Conservation (phyloP, 2,329 filamentous ascomycete genomes). For the Tolypocladium cylindrosporum region DNA sequence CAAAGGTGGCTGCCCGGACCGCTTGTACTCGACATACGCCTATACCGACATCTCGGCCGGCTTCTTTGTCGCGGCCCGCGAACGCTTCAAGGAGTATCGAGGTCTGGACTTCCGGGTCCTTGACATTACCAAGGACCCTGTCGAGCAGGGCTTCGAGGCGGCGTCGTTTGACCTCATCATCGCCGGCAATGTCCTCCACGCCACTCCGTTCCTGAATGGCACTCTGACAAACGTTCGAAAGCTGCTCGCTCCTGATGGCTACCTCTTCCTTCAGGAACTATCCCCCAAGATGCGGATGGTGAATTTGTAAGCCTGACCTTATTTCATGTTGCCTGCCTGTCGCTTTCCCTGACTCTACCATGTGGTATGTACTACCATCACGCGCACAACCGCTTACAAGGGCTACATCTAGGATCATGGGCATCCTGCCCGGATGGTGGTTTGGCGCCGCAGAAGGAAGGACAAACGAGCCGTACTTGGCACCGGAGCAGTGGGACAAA, state of each 20-base stretch:
- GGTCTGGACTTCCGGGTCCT: slow-evolving; percentile 11
- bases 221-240: not conserved
- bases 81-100: slow-evolving; percentile 6
- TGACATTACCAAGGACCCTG: slow-evolving; percentile 10
- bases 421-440: no score
- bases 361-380: no score
- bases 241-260: not conserved
- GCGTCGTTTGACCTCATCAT: slow-evolving; percentile 4
- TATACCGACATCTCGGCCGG: slow-evolving; percentile 13
- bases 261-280: not conserved
- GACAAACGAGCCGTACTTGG: no score
- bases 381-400: no score
- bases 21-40: slow-evolving; percentile 9
- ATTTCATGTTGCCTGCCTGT: no score
- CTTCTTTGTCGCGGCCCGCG: slow-evolving; percentile 11
- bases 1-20: not conserved
- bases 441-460: no score
- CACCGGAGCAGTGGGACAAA: no score
- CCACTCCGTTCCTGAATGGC: not conserved
- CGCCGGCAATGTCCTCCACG: not conserved
- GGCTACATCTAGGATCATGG: no score
- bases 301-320: no score
- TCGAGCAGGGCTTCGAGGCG: slow-evolving; percentile 3
- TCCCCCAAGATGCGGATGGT: no score
- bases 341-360: no score